Percentiles rank a stretch among this genome's conserved stretches.
Conservation (phyloP, 768 basidiomycete species). For the Podaxis sp. region DNA sequence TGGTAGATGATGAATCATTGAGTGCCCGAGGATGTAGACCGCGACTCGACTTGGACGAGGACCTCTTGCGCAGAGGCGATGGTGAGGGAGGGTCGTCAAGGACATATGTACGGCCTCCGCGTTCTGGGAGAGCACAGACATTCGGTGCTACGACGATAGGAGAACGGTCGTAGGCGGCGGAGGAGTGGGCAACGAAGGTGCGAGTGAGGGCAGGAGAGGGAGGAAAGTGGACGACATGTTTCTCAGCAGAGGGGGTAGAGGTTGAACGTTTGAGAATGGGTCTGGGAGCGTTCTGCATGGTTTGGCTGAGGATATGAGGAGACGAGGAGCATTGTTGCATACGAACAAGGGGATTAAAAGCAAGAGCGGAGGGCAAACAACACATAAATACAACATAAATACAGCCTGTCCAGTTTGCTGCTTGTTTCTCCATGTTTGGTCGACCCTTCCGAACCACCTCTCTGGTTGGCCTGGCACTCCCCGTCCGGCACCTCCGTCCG, state of each 20-base stretch:
- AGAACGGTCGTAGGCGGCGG: conserved; percentile 73
- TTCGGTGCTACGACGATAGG: conserved; percentile 76
- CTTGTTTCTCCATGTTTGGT: conserved; percentile 4
- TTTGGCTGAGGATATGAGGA: conserved; percentile 5
- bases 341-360: conserved; percentile 6
- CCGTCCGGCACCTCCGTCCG: conserved; percentile 2
- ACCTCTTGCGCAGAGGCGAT: conserved; percentile 30
- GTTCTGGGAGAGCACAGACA: conserved; percentile 71
- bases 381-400: background rate
- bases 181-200: conserved; percentile 51
- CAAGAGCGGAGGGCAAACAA: background rate
- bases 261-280: conserved; percentile 58
- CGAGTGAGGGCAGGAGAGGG: conserved; percentile 51
- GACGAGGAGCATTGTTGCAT: conserved; percentile 5
- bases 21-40: conserved; percentile 8
- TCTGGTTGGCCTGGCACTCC: background rate
- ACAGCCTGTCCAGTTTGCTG: background rate
- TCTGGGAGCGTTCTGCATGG: conserved; percentile 37
- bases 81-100: conserved; percentile 49
- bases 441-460: background rate
- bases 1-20: conserved; percentile 17
- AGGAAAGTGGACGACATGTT: conserved; percentile 47
- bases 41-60: conserved; percentile 13
- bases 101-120: conserved; percentile 69
- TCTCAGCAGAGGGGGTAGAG: conserved; percentile 21